Conservation (phyloP, 148 eudicot species). For the Nepenthes mirabilis region DNA sequence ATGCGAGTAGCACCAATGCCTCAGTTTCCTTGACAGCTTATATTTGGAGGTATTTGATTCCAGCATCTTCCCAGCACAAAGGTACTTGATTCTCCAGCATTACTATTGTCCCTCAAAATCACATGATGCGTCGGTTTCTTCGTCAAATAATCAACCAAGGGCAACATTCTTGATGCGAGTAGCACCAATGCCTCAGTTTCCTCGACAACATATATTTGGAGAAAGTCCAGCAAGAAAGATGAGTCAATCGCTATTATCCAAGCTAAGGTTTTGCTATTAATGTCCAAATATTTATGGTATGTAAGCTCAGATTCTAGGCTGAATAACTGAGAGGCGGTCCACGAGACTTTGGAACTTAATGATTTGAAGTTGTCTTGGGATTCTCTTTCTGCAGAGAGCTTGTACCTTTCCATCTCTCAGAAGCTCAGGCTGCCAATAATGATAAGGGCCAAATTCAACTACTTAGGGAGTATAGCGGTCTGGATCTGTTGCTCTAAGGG, state of each 20-base stretch:
- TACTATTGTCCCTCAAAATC: conserved; percentile 22
- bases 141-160: conserved; percentile 8
- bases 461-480: conserved; percentile 34
- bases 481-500: conserved; percentile 23
- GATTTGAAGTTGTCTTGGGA: conserved; percentile 5
- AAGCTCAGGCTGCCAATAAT: conserved; percentile 15
- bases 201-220: conserved; percentile 1
- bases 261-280: conserved; percentile 18
- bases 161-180: conserved; percentile 12
- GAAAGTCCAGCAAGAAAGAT: conserved; percentile 22
- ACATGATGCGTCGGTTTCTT: conserved; percentile 10
- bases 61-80: not conserved
- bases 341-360: conserved; percentile 18
- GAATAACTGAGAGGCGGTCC: conserved; percentile 10
- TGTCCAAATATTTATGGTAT: conserved; percentile 28
- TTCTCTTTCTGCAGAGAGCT: conserved; percentile 20
- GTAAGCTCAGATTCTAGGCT: conserved; percentile 24
- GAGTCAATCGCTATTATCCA: conserved; percentile 43
- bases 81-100: conserved; percentile 45
- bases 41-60: conserved; percentile 11
- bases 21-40: conserved; percentile 1
- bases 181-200: not conserved
- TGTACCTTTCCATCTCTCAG: conserved; percentile 28
- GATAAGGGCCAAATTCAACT: conserved; percentile 35
- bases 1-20: not conserved